phyloP scores from a whole-genome alignment of 768 basidiomycete genomes.

The Candolleomyces efflorescens region DNA sequence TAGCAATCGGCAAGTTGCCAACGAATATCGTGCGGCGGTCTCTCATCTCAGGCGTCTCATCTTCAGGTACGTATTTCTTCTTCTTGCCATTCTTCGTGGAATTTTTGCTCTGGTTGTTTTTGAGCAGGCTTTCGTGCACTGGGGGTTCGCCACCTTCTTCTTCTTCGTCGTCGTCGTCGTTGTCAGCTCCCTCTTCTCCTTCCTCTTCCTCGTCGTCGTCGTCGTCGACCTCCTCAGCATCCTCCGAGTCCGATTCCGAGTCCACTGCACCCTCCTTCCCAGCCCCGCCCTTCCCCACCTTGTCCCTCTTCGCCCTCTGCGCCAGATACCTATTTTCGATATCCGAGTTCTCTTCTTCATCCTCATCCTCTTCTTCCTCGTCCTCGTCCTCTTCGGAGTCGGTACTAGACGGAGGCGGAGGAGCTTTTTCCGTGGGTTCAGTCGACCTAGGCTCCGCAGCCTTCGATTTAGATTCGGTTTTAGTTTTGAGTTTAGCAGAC shows the following conservation, averaged over 20 bases:
- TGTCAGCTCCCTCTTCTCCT: constrained; percentile 9
- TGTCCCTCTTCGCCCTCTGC: constrained; percentile 11
- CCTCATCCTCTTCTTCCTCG: neutral
- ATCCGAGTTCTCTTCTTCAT: constrained; percentile 14
- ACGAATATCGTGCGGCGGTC: constrained; percentile 88
- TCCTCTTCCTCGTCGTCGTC: constrained; percentile 25
- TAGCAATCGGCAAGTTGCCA: constrained; percentile 79
- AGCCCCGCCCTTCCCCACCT: constrained; percentile 16
- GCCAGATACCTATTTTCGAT: constrained; percentile 4
- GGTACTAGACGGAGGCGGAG: neutral
- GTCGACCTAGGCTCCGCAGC: constrained; percentile 12
- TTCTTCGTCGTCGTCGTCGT: constrained; percentile 15
- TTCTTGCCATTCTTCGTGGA: constrained; percentile 17
- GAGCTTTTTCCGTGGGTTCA: neutral
- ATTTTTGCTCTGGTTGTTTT: constrained; percentile 26
- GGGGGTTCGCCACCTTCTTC: constrained; percentile 27
- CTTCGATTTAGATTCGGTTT: no score
- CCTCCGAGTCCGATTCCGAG: constrained; percentile 15
- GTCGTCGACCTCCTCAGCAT: constrained; percentile 22
- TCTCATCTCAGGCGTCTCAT: constrained; percentile 69
- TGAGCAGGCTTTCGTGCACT: constrained; percentile 60
- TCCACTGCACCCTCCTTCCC: constrained; percentile 10
- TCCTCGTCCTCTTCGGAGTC: neutral
- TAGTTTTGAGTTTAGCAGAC: no score
- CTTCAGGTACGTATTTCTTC: constrained; percentile 52